Evolutionary conservation across 345 rosid species (phyloP), one percentile per base, ranked within the genome.

Genomic region (Bruguiera sexangula): DNA sequence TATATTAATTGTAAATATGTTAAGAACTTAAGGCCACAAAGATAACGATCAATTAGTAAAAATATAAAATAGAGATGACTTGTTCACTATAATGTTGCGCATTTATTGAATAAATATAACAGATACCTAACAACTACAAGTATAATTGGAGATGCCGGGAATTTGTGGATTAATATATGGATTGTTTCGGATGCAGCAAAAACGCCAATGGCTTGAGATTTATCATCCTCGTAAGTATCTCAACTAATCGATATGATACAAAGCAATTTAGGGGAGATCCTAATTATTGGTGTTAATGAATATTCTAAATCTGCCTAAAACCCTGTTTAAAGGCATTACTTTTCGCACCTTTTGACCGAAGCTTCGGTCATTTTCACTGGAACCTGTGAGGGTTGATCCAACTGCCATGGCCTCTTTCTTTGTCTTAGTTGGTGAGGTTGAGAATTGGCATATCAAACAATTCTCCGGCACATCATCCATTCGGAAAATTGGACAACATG

Each of bases 371-470:
- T n/a, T n/a, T n/a, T n/a, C n/a, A n/a, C n/a, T n/a, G n/a, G n/a
- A n/a, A n/a, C n/a, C n/a, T n/a, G n/a, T n/a, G n/a, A n/a, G 43
- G 65, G 56, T 69, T 54, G 72, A 69, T 73, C 37, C 65, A 78
- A 69, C 81, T 9, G 73, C 68, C 48, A 8, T 46, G 51, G 30
- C 68, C 30, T 76, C 29, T 56, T 53, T 65, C 55, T 34, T 52
- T 52, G 57, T 69, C 81, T 57, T 61, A n/a, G 72, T 69, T 69
- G 72, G 75, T 66, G 72, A 57, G 70, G 51, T 57, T 24, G 19
- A 34, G 6, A 59, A 65, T 63, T 37, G 50, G 58, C 59, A 48
- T 16, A 30, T 16, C 50, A n/a, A 9, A 39, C 16, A 65, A 26
- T 32, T 26, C 59, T 55, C 27, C 29, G 24, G 9, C 27, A 48